Conservation (phyloP, 2,329 filamentous ascomycete species). For the Rhinocladiella mackenziei region DNA sequence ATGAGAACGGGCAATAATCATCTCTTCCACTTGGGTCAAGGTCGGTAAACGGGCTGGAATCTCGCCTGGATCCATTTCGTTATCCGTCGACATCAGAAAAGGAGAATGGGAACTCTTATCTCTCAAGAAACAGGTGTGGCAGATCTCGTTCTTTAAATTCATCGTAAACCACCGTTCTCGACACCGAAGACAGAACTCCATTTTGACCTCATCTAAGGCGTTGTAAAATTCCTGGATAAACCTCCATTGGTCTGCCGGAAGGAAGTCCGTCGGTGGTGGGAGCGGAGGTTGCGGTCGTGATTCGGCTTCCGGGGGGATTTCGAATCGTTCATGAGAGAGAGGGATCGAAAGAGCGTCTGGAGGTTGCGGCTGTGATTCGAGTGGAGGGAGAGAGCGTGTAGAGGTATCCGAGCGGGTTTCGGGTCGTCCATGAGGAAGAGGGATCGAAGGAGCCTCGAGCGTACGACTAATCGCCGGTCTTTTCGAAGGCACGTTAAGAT, state of each 20-base stretch:
- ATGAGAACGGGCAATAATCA: not conserved
- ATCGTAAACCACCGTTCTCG: not conserved
- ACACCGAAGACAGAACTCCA: not conserved
- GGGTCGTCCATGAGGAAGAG: too few species aligned
- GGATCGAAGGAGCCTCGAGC: too few species aligned
- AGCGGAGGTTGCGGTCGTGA: not conserved
- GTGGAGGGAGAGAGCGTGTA: too few species aligned
- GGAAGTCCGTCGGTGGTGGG: not conserved
- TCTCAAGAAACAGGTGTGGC: not conserved
- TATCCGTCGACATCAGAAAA: not conserved
- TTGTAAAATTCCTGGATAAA: not conserved
- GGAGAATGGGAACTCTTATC: not conserved
- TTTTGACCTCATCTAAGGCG: not conserved
- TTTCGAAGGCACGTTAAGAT: not conserved
- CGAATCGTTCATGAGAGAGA: not conserved
- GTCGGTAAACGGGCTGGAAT: not conserved
- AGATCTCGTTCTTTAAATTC: too few species aligned
- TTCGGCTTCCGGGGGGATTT: not conserved
- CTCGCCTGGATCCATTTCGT: not conserved
- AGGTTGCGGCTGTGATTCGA: too few species aligned
- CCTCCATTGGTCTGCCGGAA: not conserved
- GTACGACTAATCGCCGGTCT: too few species aligned
- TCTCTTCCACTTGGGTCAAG: too few species aligned
- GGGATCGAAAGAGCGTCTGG: too few species aligned
- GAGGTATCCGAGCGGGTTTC: too few species aligned